phyloP scores from a whole-genome alignment of 768 basidiomycete species.

The Ephemerocybe angulata region DNA sequence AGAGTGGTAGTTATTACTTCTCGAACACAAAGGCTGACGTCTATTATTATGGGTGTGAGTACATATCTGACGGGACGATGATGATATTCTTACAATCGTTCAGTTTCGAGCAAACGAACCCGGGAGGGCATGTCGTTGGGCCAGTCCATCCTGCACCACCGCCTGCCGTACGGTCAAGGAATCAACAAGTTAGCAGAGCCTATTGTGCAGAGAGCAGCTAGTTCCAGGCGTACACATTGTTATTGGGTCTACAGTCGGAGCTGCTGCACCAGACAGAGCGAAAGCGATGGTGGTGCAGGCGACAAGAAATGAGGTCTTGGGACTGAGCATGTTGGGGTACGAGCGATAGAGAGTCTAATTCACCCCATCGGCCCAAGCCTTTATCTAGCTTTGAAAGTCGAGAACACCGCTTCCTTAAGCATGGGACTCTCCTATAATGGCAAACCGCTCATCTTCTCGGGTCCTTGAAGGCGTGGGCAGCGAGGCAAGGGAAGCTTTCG shows the following conservation, averaged over 20 bases:
- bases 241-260: neutral
- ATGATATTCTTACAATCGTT: constrained; percentile 28
- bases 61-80: neutral
- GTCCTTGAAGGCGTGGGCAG: too few species aligned
- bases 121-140: constrained; percentile 30
- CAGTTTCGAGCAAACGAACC: constrained; percentile 24
- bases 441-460: too few species aligned
- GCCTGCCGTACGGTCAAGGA: constrained; percentile 20
- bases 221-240: neutral
- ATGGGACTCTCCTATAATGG: too few species aligned
- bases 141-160: constrained; percentile 37
- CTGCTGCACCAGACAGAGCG: neutral
- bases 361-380: too few species aligned
- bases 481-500: too few species aligned
- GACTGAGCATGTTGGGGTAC: neutral
- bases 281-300: neutral
- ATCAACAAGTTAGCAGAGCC: too few species aligned
- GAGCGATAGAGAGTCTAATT: too few species aligned
- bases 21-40: neutral
- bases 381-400: too few species aligned
- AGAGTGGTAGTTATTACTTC: neutral
- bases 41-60: neutral
- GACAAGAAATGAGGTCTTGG: neutral
- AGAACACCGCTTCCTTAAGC: too few species aligned
- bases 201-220: neutral